Percentiles rank a stretch among this genome's conserved stretches.
Conservation (phyloP, 164 flowering plant genomes). For the Vitis cinerea region DNA sequence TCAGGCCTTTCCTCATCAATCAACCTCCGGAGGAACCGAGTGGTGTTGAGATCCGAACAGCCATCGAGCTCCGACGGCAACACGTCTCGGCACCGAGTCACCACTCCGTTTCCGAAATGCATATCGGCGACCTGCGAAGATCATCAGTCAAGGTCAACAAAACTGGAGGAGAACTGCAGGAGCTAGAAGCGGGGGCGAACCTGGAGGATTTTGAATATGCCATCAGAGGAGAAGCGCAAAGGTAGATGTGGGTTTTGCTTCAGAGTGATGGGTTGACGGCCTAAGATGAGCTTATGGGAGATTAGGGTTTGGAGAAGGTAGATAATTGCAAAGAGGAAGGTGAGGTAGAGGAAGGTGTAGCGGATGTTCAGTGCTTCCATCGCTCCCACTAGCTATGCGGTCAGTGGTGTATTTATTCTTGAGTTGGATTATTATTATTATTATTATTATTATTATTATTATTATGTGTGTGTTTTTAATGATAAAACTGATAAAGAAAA, state of each 20-base stretch:
- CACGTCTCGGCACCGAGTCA: conserved; percentile 76
- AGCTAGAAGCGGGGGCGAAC: conserved; percentile 22
- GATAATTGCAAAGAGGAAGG: conserved; percentile 24
- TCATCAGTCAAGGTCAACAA: background rate
- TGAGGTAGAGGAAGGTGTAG: conserved; percentile 21
- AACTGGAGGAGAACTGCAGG: background rate
- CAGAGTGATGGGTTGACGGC: conserved; percentile 28
- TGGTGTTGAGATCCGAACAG: conserved; percentile 87
- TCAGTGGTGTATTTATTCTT: too few species aligned
- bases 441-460: too few species aligned
- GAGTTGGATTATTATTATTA: too few species aligned
- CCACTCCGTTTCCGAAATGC: conserved; percentile 75
- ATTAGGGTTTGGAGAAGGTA: conserved; percentile 37
- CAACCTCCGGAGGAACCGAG: conserved; percentile 59
- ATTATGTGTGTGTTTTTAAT: too few species aligned
- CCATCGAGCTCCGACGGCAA: conserved; percentile 41
- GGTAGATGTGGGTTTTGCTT: conserved; percentile 64
- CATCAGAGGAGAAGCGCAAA: conserved; percentile 70
- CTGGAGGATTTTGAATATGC: conserved; percentile 92
- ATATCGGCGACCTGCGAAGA: conserved; percentile 70
- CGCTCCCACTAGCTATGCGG: too few species aligned
- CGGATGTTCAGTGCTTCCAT: conserved; percentile 13
- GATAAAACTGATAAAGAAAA: too few species aligned
- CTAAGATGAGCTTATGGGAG: conserved; percentile 27
- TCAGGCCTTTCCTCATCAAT: conserved; percentile 81